Base-by-base conservation (phyloP, 2,329 filamentous ascomycete genomes). In the Cercospora sesami region DNA sequence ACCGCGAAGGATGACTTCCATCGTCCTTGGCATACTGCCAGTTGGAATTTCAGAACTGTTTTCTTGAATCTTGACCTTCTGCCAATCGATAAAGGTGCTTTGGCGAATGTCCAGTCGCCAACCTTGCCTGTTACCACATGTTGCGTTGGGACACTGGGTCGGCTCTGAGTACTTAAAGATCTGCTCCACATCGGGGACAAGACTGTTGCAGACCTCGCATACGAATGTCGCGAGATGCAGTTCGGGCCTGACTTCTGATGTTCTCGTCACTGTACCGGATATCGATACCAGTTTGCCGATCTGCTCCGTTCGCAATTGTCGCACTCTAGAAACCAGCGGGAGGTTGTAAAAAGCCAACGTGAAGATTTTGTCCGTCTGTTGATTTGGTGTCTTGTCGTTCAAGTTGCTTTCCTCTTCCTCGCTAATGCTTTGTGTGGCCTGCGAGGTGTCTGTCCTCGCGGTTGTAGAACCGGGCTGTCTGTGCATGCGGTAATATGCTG, bases 41-140 rank as follows among this genome's bases (percentile, higher is more conserved):
- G 95, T 99, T 0, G 95, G 95, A 42, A 99, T 99, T 79, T 99
- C 95, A 4, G 94, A 94, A 73, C 93, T 97, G 82, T 98, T 99
- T 80, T 99, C 95, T 81, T 99, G 95, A 69, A 98, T 93, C 71
- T 96, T 91, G 26, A 98, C 93, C 79, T 98, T 98, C 79, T 99
- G 95, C 95, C 95, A 99, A 81, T 99, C 95, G 69, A 99, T 91
- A 78, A 99, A 99, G 0, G 94, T 98, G 79, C 94, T 97, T 79
- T 96, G 94, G 53, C 93, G 87, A 76, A 99, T 97, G 75, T 99
- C 94, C n/a, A 99, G 83, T 72, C 93, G 89, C 95, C 95, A 99
- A n/a, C 91, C 93, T 67, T 90, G 83, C 28, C 95, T 90, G 81
- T 99, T 99, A 75, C 90, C 90, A 79, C 95, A 99, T 6, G 87